phyloP scores from a whole-genome alignment of 805 yeast genomes.

The Kuraishia molischiana region DNA sequence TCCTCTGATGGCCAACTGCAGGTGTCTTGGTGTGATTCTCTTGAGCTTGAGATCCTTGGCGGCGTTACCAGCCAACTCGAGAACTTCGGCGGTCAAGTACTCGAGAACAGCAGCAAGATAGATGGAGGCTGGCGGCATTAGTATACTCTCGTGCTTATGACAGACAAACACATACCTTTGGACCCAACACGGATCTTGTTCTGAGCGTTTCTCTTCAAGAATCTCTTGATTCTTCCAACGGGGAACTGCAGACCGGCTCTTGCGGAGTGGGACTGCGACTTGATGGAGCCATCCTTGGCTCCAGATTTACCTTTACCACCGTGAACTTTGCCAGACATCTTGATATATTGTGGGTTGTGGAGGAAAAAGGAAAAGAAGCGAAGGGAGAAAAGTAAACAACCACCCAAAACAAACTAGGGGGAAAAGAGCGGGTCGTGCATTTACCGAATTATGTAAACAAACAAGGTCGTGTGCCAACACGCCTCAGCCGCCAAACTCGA shows the following conservation, averaged over 20 bases:
- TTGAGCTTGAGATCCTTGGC: slow-evolving; percentile 92
- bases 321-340: slow-evolving; percentile 81
- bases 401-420: not conserved
- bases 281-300: slow-evolving; percentile 46
- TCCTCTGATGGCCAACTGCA: slow-evolving; percentile 96
- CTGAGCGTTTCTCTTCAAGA: slow-evolving; percentile 83
- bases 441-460: not conserved
- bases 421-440: not conserved
- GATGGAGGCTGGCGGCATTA: slow-evolving; percentile 81
- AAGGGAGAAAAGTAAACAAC: not conserved
- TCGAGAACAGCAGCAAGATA: slow-evolving; percentile 93
- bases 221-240: slow-evolving; percentile 97
- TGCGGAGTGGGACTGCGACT: slow-evolving; percentile 81
- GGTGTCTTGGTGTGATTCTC: slow-evolving; percentile 96
- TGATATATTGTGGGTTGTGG: not conserved
- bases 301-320: slow-evolving; percentile 97
- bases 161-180: slow-evolving; percentile 14
- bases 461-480: not conserved
- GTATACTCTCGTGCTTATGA: too few relatives aligned
- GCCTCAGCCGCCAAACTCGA: slow-evolving; percentile 14
- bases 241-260: slow-evolving; percentile 96
- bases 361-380: not conserved
- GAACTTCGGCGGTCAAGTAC: slow-evolving; percentile 92
- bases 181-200: slow-evolving; percentile 67
- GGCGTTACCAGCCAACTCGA: slow-evolving; percentile 97